Evolutionary conservation across 805 yeast species (phyloP), one percentile per base, ranked within the genome.

Genomic region (Lachancea cidri): DNA sequence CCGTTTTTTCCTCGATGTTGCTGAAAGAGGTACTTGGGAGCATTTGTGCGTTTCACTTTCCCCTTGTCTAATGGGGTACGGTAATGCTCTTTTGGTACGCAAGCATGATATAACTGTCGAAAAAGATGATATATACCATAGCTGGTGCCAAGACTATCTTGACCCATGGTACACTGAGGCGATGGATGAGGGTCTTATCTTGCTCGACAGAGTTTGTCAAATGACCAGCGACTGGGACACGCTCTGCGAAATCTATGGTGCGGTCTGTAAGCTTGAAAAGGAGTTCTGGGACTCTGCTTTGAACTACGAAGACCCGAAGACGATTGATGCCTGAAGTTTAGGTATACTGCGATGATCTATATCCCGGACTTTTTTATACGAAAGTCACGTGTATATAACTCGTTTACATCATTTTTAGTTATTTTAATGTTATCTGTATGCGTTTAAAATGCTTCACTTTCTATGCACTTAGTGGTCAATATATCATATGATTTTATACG

Each of bases 11-110:
- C 52, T 71, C 31, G 70, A 74, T 16, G 62, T 81, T 4, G 81
- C 81, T 3, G 61, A 67, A 17, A 64, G 63, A 31, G 72, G 74
- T 19, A 81, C 81, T 55, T 81, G 81, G 75, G 57, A 80, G 22
- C 84, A 79, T 35, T 72, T 83, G 38, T 77, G 77, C 43, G 73
- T 81, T 5, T 85, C 91, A 0, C 60, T 83, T 40, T 74, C 86
- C 5, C 93, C 95, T 1, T 85, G 95, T 58, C 61, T 83, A 36
- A 73, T 79, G 55, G 95, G 94, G 1, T 83, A 83, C 56, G 74
- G 73, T 27, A 69, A 73, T 36, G 87, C 88, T 1, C 75, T 77
- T 0, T 32, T 44, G 2, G 49, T 55, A 4, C 50, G 60, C 17
- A 65, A 66, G 4, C 55, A 67, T 3, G 57, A 64, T 4, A 60